Percentiles rank a stretch among this genome's conserved stretches.
Conservation (phyloP, 2,329 filamentous ascomycete species). For the Exophiala dermatitidis region DNA sequence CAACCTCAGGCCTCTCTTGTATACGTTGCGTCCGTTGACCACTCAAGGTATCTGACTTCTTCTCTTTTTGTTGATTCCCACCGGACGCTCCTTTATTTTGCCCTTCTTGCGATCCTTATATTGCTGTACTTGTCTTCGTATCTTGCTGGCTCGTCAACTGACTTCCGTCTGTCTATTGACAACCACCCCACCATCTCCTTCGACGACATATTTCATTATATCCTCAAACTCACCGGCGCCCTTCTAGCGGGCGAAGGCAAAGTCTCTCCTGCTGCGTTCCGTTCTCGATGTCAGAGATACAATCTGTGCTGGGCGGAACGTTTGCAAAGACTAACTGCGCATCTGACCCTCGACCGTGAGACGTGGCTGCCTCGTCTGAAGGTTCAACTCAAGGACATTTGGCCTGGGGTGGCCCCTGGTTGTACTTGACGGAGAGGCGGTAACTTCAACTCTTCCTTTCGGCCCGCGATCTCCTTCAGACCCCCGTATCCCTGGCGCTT, state of each 20-base stretch:
- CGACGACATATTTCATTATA: slow-evolving; percentile 2
- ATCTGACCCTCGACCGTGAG: slow-evolving; percentile 1
- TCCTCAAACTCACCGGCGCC: not conserved
- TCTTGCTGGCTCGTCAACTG: slow-evolving; percentile 6
- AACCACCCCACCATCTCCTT: slow-evolving; percentile 17
- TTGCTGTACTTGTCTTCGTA: slow-evolving; percentile 13
- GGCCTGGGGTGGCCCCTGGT: not conserved
- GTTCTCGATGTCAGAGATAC: slow-evolving; percentile 7
- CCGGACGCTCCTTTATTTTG: slow-evolving; percentile 20
- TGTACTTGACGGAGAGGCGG: slow-evolving; percentile 2
- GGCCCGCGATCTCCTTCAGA: not conserved
- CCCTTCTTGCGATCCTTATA: slow-evolving; percentile 15
- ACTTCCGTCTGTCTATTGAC: slow-evolving; percentile 9
- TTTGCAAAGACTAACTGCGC: slow-evolving; percentile 3
- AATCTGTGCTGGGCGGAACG: slow-evolving; percentile 1
- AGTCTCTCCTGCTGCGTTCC: not conserved
- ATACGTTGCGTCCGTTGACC: slow-evolving; percentile 16
- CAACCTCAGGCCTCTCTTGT: slow-evolving; percentile 19
- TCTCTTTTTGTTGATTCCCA: slow-evolving; percentile 16
- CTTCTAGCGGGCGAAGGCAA: not conserved
- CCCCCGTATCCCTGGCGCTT: slow-evolving; percentile 1
- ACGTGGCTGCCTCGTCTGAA: not conserved
- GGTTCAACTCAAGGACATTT: not conserved
- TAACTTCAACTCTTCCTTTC: slow-evolving; percentile 4
- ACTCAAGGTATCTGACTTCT: slow-evolving; percentile 16